These are phyloP conservation scores for Trichophyton equinum DNA, from an alignment of 2,329 filamentous ascomycete species.

Conservation along the genomic window DNA sequence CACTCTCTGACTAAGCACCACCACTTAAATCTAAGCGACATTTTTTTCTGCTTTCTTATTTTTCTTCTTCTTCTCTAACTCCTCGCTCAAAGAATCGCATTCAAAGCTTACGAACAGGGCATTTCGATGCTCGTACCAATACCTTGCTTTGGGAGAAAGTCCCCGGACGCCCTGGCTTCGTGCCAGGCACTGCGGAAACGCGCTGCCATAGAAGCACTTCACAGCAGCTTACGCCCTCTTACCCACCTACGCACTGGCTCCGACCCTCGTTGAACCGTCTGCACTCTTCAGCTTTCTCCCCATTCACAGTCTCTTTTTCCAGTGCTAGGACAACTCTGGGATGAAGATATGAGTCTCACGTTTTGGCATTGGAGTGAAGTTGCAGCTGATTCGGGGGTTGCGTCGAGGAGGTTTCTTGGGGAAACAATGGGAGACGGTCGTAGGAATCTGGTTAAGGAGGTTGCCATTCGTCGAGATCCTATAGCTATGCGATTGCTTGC, in stretches of 20 bases:
- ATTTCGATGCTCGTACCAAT: constrained; percentile 23
- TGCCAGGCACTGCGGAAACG: constrained; percentile 72
- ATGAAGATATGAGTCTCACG: constrained; percentile 12
- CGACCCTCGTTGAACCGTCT: constrained; percentile 44
- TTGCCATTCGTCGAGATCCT: constrained; percentile 61
- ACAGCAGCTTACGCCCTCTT: constrained; percentile 66
- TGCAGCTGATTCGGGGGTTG: constrained; percentile 1
- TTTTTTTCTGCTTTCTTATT: constrained; percentile 13
- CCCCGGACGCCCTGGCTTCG: constrained; percentile 70
- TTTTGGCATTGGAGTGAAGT: constrained; percentile 3
- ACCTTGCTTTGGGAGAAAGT: constrained; percentile 98
- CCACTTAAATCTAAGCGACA: constrained; percentile 8
- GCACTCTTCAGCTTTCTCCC: constrained; percentile 18
- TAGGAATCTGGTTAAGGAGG: constrained; percentile 45
- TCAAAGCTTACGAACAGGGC: constrained; percentile 88
- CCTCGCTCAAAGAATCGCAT: constrained; percentile 99
- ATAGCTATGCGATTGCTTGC: constrained; percentile 96
- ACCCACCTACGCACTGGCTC: constrained; percentile 33
- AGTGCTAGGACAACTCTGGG: constrained; percentile 9
- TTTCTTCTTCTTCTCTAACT: constrained; percentile 45
- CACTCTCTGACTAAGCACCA: constrained; percentile 8
- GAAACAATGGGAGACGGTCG: constrained; percentile 11
- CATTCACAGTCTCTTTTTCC: constrained; percentile 28
- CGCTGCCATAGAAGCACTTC: constrained; percentile 97
- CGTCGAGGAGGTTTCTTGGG: constrained; percentile 28